Evolutionary conservation across 73 alveolate species (phyloP).

Genomic region (Blepharisma japonicum): DNA sequence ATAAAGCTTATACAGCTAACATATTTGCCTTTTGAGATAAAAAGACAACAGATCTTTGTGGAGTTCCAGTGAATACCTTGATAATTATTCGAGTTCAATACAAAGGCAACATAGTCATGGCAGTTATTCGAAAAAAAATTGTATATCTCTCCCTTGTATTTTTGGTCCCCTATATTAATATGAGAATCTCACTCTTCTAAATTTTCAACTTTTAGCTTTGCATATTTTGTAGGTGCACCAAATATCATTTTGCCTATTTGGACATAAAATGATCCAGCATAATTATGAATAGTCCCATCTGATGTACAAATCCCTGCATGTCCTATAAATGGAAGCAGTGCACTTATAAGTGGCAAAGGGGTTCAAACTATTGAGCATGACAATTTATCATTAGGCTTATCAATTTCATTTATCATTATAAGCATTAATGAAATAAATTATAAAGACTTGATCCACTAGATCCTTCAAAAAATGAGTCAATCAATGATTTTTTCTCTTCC

Average conservation of each 20-base stretch:
- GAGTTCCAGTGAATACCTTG: slow-evolving; percentile 20
- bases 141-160: slow-evolving; percentile 1
- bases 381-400: slow-evolving; percentile 38
- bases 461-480: slow-evolving; percentile 15
- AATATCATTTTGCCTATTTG: slow-evolving; percentile 90
- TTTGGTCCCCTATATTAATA: neutral
- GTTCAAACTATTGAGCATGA: slow-evolving; percentile 96
- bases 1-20: neutral
- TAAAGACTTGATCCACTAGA: neutral
- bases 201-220: slow-evolving; percentile 35
- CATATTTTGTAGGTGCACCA: slow-evolving; percentile 88
- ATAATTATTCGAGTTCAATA: slow-evolving; percentile 10
- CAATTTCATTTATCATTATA: neutral
- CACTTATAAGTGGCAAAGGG: slow-evolving; percentile 82
- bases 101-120: slow-evolving; percentile 15
- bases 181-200: slow-evolving; percentile 12
- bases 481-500: slow-evolving; percentile 20
- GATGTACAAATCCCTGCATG: slow-evolving; percentile 88
- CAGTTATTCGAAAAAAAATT: slow-evolving; percentile 27
- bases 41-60: neutral
- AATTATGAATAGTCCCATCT: slow-evolving; percentile 90
- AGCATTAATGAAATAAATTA: slow-evolving; percentile 7
- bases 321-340: slow-evolving; percentile 89
- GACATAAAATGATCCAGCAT: slow-evolving; percentile 91
- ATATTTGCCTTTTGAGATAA: neutral